Percentiles rank a stretch among this genome's conserved stretches.
These are phyloP conservation scores for Yamadazyma triangularis DNA, from an alignment of 1,139 yeast genomes.

Conservation along the genomic window DNA sequence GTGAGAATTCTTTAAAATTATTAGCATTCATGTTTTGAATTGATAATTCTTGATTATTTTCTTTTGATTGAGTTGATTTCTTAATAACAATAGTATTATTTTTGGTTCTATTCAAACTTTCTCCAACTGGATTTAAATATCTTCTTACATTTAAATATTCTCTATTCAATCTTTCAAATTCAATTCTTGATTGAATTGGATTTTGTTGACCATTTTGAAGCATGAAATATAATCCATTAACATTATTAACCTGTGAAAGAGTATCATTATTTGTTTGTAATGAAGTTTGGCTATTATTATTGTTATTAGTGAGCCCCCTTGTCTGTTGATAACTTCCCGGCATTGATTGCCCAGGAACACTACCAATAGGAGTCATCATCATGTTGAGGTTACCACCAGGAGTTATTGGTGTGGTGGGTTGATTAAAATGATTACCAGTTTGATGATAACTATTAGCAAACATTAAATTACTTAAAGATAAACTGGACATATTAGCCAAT, in stretches of 20 bases:
- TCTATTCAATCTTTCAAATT: constrained; percentile 69
- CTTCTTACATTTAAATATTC: constrained; percentile 71
- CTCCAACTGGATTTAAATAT: constrained; percentile 64
- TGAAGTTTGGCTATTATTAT: not conserved
- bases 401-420: constrained; percentile 11
- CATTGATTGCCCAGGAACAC: not conserved
- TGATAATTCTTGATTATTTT: constrained; percentile 3
- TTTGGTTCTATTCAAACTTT: constrained; percentile 49
- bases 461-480: constrained; percentile 46
- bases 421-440: constrained; percentile 21
- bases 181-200: constrained; percentile 64
- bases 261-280: constrained; percentile 2
- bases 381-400: constrained; percentile 6
- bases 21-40: constrained; percentile 18
- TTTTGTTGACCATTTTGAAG: constrained; percentile 34
- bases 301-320: not conserved
- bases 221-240: constrained; percentile 29
- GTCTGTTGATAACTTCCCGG: no score
- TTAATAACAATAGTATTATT: constrained; percentile 16
- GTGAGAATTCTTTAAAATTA: constrained; percentile 33
- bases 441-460: constrained; percentile 33
- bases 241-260: constrained; percentile 15
- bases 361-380: constrained; percentile 4
- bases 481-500: constrained; percentile 35
- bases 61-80: constrained; percentile 18